phyloP scores from a whole-genome alignment of 768 basidiomycete species.

The Boletus fagicola region DNA sequence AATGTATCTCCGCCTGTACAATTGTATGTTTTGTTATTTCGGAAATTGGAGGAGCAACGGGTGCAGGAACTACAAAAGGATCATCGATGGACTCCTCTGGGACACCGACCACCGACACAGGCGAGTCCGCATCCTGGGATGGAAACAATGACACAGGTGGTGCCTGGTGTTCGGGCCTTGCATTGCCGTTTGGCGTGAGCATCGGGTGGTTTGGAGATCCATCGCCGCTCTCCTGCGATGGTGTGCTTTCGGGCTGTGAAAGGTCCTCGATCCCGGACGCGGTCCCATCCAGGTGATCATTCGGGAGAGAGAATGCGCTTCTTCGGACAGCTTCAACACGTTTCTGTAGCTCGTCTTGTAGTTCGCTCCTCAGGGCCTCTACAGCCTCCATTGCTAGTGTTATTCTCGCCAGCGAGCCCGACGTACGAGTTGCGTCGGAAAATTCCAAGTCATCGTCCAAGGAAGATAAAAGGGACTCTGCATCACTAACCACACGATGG shows the following conservation, averaged over 20 bases:
- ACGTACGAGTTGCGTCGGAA: conserved; percentile 19
- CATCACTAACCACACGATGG: conserved; percentile 34
- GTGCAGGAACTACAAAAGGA: conserved; percentile 5
- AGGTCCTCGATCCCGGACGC: background rate
- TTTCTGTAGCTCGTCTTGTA: conserved; percentile 53
- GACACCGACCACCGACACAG: background rate
- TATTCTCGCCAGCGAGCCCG: conserved; percentile 54
- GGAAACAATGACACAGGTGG: background rate
- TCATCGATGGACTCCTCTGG: conserved; percentile 10
- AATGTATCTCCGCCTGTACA: background rate
- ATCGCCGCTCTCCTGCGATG: background rate
- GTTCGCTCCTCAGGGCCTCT: conserved; percentile 52
- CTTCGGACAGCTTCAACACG: conserved; percentile 37
- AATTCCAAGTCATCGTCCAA: conserved; percentile 35
- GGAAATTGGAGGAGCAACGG: background rate
- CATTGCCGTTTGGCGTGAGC: background rate
- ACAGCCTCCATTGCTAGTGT: conserved; percentile 49
- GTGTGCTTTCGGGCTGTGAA: background rate
- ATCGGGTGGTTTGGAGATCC: background rate
- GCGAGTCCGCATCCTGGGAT: background rate
- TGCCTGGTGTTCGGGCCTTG: background rate
- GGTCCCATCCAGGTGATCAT: background rate
- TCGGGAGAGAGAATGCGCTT: background rate
- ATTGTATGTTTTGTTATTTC: background rate
- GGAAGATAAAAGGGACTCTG: conserved; percentile 33